Percentiles rank a stretch among this genome's conserved stretches.
These are phyloP conservation scores for Capsicum pubescens DNA, from an alignment of 257 asterid genomes.

Conservation along the genomic window DNA sequence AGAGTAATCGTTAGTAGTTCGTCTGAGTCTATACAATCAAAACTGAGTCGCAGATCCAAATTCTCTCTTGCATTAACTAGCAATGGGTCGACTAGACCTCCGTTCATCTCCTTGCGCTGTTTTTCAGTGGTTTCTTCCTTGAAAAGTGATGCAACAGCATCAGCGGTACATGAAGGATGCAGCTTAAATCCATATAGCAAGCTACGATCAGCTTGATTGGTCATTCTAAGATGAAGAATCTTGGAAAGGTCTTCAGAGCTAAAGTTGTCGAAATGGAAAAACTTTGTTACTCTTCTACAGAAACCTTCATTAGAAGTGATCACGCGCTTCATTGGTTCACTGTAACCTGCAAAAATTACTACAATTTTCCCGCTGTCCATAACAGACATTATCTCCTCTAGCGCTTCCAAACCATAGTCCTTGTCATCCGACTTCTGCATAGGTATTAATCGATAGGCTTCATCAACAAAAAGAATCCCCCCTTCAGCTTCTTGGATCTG, in stretches of 20 bases:
- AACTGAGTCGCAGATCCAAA: slow-evolving; percentile 76
- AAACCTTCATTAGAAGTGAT: slow-evolving; percentile 86
- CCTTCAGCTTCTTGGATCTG: slow-evolving; percentile 94
- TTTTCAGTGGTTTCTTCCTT: slow-evolving; percentile 63
- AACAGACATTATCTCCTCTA: slow-evolving; percentile 94
- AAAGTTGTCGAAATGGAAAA: slow-evolving; percentile 84
- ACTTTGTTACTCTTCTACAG: slow-evolving; percentile 90
- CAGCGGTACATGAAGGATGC: slow-evolving; percentile 65
- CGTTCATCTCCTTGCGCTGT: slow-evolving; percentile 91
- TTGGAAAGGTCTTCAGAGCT: slow-evolving; percentile 68
- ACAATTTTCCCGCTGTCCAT: slow-evolving; percentile 92
- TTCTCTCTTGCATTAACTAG: slow-evolving; percentile 79
- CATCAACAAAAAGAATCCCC: slow-evolving; percentile 92
- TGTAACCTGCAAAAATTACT: slow-evolving; percentile 92
- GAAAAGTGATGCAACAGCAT: slow-evolving; percentile 64
- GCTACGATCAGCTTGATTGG: slow-evolving; percentile 54
- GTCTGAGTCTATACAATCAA: slow-evolving; percentile 70
- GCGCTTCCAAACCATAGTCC: slow-evolving; percentile 89
- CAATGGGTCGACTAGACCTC: slow-evolving; percentile 82
- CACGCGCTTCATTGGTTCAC: slow-evolving; percentile 95
- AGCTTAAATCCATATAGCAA: slow-evolving; percentile 75
- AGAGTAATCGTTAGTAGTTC: slow-evolving; percentile 68
- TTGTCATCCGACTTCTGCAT: slow-evolving; percentile 78
- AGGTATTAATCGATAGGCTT: slow-evolving; percentile 90
- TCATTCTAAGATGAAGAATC: slow-evolving; percentile 76